Percentiles rank a stretch among this genome's conserved stretches.
These are phyloP conservation scores for Clonostachys sp. DNA, from an alignment of 2,329 filamentous ascomycete genomes.

Conservation along the genomic window DNA sequence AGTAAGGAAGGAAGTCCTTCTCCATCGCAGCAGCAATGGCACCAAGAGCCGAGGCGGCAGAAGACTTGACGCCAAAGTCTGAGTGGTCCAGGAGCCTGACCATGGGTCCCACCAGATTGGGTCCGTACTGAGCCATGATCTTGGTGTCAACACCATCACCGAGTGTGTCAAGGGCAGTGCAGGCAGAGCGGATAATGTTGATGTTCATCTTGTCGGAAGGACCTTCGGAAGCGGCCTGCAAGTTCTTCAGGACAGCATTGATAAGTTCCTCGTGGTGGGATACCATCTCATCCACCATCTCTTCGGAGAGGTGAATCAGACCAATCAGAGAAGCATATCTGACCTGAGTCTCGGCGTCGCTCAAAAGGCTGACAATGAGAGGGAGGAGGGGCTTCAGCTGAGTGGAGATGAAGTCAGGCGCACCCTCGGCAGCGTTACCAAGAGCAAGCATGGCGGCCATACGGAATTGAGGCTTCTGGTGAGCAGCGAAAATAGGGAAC, in stretches of 20 bases:
- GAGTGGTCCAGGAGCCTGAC: slow-evolving; percentile 78
- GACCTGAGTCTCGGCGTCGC: slow-evolving; percentile 80
- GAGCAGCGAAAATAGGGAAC: slow-evolving; percentile 76
- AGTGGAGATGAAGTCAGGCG: slow-evolving; percentile 93
- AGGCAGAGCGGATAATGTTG: slow-evolving; percentile 83
- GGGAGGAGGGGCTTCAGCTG: slow-evolving; percentile 86
- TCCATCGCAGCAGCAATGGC: slow-evolving; percentile 85
- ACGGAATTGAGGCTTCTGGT: slow-evolving; percentile 70
- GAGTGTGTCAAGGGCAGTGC: slow-evolving; percentile 85
- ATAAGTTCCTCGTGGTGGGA: slow-evolving; percentile 83
- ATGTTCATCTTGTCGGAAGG: slow-evolving; percentile 70
- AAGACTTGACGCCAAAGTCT: slow-evolving; percentile 85
- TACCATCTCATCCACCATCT: slow-evolving; percentile 85
- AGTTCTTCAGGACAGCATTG: slow-evolving; percentile 79
- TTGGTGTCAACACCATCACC: slow-evolving; percentile 78
- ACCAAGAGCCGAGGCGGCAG: slow-evolving; percentile 83
- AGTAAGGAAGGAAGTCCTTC: slow-evolving; percentile 83
- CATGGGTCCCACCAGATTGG: slow-evolving; percentile 78
- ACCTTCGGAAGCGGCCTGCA: slow-evolving; percentile 72
- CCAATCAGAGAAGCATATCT: slow-evolving; percentile 83
- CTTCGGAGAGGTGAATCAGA: slow-evolving; percentile 85
- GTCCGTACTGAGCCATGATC: slow-evolving; percentile 77
- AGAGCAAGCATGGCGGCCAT: slow-evolving; percentile 89
- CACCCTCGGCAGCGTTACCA: slow-evolving; percentile 92
- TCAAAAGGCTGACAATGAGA: slow-evolving; percentile 74